Evolutionary conservation across 805 yeast species (phyloP).

Genomic region (Saturnispora gosingensis): DNA sequence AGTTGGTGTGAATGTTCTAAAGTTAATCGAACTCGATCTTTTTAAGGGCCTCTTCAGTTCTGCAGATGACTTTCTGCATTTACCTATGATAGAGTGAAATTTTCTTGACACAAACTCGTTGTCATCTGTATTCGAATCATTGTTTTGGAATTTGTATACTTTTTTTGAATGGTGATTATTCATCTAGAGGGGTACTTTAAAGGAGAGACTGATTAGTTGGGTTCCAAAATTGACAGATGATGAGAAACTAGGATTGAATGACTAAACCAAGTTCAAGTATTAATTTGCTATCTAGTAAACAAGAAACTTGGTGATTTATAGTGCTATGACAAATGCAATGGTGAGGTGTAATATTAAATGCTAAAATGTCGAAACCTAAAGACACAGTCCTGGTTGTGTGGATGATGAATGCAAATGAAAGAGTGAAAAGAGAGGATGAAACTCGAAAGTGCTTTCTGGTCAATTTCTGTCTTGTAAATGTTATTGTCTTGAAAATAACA

Average conservation of each 20-base stretch:
- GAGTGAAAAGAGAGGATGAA: neutral
- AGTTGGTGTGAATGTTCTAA: slow-evolving; percentile 17
- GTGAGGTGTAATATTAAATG: neutral
- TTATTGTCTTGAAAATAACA: neutral
- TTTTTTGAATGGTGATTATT: neutral
- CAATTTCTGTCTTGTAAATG: neutral
- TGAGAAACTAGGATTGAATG: too few species aligned
- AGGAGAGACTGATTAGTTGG: slow-evolving; percentile 1
- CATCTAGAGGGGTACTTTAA: neutral
- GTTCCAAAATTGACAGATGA: neutral
- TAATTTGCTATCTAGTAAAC: neutral
- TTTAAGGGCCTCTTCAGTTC: slow-evolving; percentile 21
- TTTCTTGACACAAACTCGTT: neutral
- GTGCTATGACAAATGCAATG: neutral
- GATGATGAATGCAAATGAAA: neutral
- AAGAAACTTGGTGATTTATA: neutral
- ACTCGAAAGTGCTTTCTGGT: neutral
- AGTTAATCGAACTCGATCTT: slow-evolving; percentile 23
- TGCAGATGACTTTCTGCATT: slow-evolving; percentile 9
- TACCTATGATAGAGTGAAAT: slow-evolving; percentile 1
- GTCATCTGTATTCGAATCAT: neutral
- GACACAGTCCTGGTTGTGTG: slow-evolving; percentile 2
- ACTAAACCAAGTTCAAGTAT: too few species aligned
- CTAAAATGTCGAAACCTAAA: neutral
- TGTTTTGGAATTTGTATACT: neutral